Conservation (phyloP, 495 filamentous ascomycete species). For the Aspergillus taichungensis region DNA sequence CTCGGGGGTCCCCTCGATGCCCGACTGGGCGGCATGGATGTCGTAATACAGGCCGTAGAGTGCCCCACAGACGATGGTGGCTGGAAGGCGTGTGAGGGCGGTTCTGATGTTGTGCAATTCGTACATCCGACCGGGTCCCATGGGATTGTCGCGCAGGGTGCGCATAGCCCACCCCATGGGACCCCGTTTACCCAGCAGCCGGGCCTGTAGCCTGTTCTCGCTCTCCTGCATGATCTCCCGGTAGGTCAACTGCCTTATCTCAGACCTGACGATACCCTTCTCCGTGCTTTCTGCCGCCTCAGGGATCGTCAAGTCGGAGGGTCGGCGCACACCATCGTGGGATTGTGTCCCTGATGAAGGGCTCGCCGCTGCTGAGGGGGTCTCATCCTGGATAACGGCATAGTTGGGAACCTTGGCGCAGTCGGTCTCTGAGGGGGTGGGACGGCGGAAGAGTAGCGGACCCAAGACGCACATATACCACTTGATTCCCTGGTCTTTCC, state of each 20-base stretch:
- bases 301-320: conserved; percentile 9
- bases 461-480: conserved; percentile 46
- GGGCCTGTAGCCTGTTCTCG: conserved; percentile 40
- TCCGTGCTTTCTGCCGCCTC: conserved; percentile 25
- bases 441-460: conserved; percentile 43
- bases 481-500: conserved; percentile 43
- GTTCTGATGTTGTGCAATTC: conserved; percentile 55
- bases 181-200: conserved; percentile 46
- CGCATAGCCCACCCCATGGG: conserved; percentile 68
- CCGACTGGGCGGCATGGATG: conserved; percentile 59
- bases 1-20: conserved; percentile 55
- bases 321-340: conserved; percentile 12
- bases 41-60: conserved; percentile 67
- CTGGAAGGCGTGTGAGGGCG: conserved; percentile 50
- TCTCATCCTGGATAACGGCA: conserved; percentile 37
- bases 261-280: conserved; percentile 32
- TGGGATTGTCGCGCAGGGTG: conserved; percentile 56
- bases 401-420: conserved; percentile 44
- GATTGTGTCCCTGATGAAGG: conserved; percentile 14
- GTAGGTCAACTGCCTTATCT: conserved; percentile 42
- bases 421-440: conserved; percentile 31
- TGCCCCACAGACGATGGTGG: conserved; percentile 42
- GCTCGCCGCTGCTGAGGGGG: conserved; percentile 12
- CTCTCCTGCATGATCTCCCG: conserved; percentile 45
- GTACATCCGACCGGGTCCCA: conserved; percentile 58